These are phyloP conservation scores for Parathielavia appendiculata DNA, from an alignment of 495 filamentous ascomycete species.

Conservation along the genomic window DNA sequence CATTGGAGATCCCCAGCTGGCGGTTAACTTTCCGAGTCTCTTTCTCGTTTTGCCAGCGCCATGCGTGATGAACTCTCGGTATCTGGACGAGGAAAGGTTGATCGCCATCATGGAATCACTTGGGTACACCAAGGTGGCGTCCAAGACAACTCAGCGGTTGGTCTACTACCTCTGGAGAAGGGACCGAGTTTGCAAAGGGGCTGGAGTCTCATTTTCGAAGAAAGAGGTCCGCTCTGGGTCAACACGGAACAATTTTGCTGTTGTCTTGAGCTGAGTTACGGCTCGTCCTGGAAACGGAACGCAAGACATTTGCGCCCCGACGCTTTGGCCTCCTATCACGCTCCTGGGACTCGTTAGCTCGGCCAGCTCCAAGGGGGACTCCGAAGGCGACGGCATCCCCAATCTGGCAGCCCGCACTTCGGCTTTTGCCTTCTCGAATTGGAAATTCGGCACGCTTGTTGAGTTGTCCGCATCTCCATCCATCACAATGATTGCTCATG, in stretches of 20 bases:
- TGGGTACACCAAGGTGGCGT: slow-evolving; percentile 60
- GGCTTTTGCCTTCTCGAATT: neutral
- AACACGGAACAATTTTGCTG: slow-evolving; percentile 82
- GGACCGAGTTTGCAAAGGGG: slow-evolving; percentile 19
- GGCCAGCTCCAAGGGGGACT: neutral
- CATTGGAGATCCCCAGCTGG: slow-evolving; percentile 20
- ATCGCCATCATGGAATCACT: slow-evolving; percentile 67
- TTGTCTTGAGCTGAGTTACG: slow-evolving; percentile 48
- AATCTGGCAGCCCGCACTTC: slow-evolving; percentile 1
- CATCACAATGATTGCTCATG: neutral
- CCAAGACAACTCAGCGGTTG: slow-evolving; percentile 75
- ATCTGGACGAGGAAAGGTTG: slow-evolving; percentile 71
- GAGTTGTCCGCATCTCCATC: neutral
- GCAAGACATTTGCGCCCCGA: neutral
- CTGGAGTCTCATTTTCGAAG: slow-evolving; percentile 47
- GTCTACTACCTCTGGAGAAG: slow-evolving; percentile 81
- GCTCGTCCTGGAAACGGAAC: neutral
- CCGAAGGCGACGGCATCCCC: slow-evolving; percentile 3
- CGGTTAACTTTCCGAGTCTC: slow-evolving; percentile 60
- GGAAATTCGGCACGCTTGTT: neutral
- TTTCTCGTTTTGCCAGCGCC: slow-evolving; percentile 88
- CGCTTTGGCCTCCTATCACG: neutral
- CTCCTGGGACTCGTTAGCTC: neutral
- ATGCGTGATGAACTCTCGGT: slow-evolving; percentile 88
- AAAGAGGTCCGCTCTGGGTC: slow-evolving; percentile 66